Percentiles rank a stretch among this genome's conserved stretches.
Evolutionary conservation across 495 filamentous ascomycete genomes (phyloP).

Genomic region (Penicillium psychrofluorescens): DNA sequence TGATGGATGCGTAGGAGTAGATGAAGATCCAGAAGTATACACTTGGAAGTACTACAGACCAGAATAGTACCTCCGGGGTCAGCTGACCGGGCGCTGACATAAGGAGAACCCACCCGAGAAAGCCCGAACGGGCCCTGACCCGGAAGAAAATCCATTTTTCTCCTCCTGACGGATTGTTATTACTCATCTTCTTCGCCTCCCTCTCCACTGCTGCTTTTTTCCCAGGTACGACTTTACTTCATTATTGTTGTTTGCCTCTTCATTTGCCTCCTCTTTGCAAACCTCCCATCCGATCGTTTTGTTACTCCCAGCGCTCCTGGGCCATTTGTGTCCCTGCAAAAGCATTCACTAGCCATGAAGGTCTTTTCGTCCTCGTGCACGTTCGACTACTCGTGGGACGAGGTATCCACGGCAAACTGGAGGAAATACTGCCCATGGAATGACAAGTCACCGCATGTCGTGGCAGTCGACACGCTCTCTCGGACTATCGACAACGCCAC

Average conservation of each 20-base stretch:
- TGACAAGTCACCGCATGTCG: constrained; percentile 85
- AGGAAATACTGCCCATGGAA: constrained; percentile 99
- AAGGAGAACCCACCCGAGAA: constrained; percentile 4
- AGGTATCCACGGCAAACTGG: constrained; percentile 99
- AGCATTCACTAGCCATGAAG: constrained; percentile 56
- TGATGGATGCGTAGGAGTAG: not conserved
- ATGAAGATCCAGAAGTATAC: not conserved
- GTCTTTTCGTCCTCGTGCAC: constrained; percentile 83
- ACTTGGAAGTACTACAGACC: too few relatives aligned
- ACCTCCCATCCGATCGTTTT: too few relatives aligned
- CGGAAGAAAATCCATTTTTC: constrained; percentile 6
- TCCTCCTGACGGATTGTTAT: not conserved
- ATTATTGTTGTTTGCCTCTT: too few relatives aligned
- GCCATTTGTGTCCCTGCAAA: too few relatives aligned
- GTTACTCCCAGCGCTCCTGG: too few relatives aligned
- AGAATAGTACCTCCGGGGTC: too few relatives aligned
- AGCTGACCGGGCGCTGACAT: too few relatives aligned
- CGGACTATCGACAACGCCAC: constrained; percentile 72
- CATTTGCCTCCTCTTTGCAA: too few relatives aligned
- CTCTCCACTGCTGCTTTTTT: not conserved
- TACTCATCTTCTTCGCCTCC: not conserved
- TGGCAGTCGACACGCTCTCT: constrained; percentile 87
- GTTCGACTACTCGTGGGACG: constrained; percentile 96
- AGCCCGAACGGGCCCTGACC: constrained; percentile 19
- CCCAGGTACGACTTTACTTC: too few relatives aligned